phyloP scores from a whole-genome alignment of 192 early-diverging fungal genomes.

The Jimgerdemannia flammicorona region DNA sequence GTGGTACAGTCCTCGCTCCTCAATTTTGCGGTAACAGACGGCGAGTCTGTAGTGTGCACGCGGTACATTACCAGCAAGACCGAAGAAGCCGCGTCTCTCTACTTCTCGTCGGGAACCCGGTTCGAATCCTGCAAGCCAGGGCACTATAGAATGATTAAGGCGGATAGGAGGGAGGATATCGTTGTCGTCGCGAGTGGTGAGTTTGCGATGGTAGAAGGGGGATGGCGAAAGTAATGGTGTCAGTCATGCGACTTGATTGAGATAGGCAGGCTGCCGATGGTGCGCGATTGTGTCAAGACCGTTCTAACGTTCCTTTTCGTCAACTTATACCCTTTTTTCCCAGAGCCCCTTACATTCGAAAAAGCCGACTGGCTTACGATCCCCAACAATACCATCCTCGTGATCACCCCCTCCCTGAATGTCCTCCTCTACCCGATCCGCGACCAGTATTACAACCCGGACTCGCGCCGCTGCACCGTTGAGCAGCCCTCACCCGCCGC shows the following conservation, averaged over 20 bases:
- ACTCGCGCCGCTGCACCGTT: constrained; percentile 14
- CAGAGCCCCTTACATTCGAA: constrained; percentile 78
- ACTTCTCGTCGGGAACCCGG: constrained; percentile 75
- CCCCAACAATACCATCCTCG: constrained; percentile 69
- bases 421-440: constrained; percentile 71
- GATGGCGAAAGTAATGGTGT: neutral
- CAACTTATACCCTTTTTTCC: neutral
- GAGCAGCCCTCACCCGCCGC: constrained; percentile 5
- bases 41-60: constrained; percentile 70
- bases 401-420: constrained; percentile 73
- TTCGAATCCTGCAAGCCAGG: constrained; percentile 64
- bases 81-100: constrained; percentile 68
- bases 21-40: constrained; percentile 85
- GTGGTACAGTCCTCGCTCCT: constrained; percentile 55
- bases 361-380: constrained; percentile 79
- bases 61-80: constrained; percentile 67
- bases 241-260: no score
- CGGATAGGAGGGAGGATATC: constrained; percentile 73
- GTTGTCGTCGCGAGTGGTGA: constrained; percentile 66
- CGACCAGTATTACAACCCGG: constrained; percentile 57
- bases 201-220: neutral
- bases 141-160: constrained; percentile 69
- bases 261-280: no score
- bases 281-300: neutral
- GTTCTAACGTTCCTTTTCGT: neutral